Percentiles rank a stretch among this genome's conserved stretches.
phyloP scores from a whole-genome alignment of 2,329 filamentous ascomycete species.

The Xylaria sp. region DNA sequence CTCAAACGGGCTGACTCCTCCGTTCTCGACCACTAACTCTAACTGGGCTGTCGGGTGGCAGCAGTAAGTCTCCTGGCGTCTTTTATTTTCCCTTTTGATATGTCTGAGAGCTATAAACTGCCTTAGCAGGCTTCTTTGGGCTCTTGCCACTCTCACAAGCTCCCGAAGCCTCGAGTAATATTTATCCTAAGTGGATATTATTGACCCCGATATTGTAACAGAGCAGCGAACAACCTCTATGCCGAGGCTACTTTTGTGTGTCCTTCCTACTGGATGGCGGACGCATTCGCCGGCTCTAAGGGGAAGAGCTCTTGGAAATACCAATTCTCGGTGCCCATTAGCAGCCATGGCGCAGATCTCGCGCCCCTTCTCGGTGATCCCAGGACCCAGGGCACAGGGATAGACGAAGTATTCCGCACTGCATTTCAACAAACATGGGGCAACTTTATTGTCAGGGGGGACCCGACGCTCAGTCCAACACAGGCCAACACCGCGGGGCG shows the following conservation, averaged over 20 bases:
- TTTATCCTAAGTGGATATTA: too few relatives aligned
- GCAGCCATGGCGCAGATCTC: conserved; percentile 55
- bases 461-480: conserved; percentile 53
- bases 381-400: conserved; percentile 35
- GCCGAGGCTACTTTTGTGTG: conserved; percentile 67
- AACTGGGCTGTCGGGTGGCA: conserved; percentile 63
- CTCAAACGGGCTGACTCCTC: conserved; percentile 52
- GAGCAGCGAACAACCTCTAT: conserved; percentile 62
- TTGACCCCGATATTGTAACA: too few relatives aligned
- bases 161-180: too few relatives aligned
- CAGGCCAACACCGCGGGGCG: conserved; percentile 47
- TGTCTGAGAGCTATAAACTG: too few relatives aligned
- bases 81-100: too few relatives aligned
- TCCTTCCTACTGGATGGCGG: conserved; percentile 65
- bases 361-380: conserved; percentile 51
- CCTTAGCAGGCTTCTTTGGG: too few relatives aligned
- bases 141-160: too few relatives aligned
- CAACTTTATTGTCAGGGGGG: conserved; percentile 57
- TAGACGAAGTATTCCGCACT: conserved; percentile 45
- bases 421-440: conserved; percentile 59
- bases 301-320: conserved; percentile 57
- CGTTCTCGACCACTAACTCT: conserved; percentile 62
- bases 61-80: conserved; percentile 48
- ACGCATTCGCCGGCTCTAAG: conserved; percentile 54
- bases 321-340: conserved; percentile 59